Evolutionary conservation across 768 basidiomycete species (phyloP), one percentile per base, ranked within the genome.

Genomic region (Leccinum sublutescens): DNA sequence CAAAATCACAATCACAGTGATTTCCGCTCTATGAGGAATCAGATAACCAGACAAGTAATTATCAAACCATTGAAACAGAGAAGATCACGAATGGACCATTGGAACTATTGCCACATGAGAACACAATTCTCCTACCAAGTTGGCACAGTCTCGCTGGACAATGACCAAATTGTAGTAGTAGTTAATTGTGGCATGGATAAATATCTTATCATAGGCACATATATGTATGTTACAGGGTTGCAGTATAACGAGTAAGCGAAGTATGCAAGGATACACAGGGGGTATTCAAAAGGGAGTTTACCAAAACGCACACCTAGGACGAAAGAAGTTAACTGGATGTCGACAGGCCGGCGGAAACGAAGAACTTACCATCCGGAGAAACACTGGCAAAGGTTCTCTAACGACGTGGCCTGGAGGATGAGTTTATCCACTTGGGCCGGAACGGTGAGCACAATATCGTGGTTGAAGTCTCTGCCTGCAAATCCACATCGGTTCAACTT

Each of bases 381-480:
- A 68, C 93, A 95, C 71, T 96, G 95, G 72, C 94, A 97, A 2
- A 98, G 84, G 72, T 98, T 97, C 74, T 98, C 95, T 48, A 98
- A 73, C 14, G 92, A 88, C 4, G 91, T 97, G 5, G 97, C 93
- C 72, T 98, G 93, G 62, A 87, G 82, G 62, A 99, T 98, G 55
- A 99, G 79, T 71, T 90, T 89, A 68, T 95, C 92, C 12, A 99
- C 97, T 73, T 99, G 97, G 10, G 79, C 83, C 25, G 80, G 76
- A n/a, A 98, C 91, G 9, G 80, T 76, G 50, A 98, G 79, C 1
- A 80, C 78, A 50, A 85, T 76, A 5, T 92, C 87, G 0, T 93
- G 91, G 68, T 96, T 91, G 79, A 98, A 98, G 71, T 99, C 97
- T 56, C 86, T 87, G 23, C 96, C 95, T 92, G 63, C 56, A 57